Evolutionary conservation across 352 stramenopile genomes (phyloP).

Genomic region (Phytopythium delawarense): DNA sequence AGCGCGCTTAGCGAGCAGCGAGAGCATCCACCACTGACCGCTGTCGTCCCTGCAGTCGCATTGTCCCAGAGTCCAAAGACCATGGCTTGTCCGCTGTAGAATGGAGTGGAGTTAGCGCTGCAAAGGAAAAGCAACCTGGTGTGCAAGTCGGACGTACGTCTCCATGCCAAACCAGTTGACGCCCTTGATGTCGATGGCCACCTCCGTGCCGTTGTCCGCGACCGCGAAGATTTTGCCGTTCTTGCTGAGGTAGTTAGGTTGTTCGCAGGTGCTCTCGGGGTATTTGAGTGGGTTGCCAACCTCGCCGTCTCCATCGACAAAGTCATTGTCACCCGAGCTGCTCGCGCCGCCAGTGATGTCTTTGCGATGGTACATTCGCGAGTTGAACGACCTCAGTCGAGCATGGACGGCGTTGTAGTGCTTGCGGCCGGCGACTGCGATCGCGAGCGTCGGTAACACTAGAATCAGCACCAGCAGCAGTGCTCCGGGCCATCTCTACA

Average conservation of each 20-base stretch:
- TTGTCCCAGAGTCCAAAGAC: constrained; percentile 31
- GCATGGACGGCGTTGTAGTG: background rate
- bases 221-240: constrained; percentile 39
- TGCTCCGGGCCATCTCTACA: background rate
- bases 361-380: constrained; percentile 2
- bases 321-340: constrained; percentile 4
- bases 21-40: background rate
- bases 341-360: constrained; percentile 4
- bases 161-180: constrained; percentile 45
- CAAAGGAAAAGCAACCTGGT: too few relatives aligned
- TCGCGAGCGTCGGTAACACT: background rate
- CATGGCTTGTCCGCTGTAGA: constrained; percentile 10
- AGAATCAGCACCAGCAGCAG: background rate
- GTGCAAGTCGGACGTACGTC: constrained; percentile 11
- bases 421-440: background rate
- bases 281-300: constrained; percentile 60
- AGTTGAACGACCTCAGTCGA: background rate
- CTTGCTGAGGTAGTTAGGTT: constrained; percentile 44
- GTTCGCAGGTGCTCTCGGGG: constrained; percentile 15
- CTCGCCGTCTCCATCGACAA: constrained; percentile 29
- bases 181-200: constrained; percentile 34
- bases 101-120: background rate
- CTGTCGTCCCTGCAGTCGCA: constrained; percentile 19
- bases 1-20: background rate
- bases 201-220: constrained; percentile 30